phyloP scores from a whole-genome alignment of 2,329 filamentous ascomycete genomes.

The Orbilia ellipsospora region DNA sequence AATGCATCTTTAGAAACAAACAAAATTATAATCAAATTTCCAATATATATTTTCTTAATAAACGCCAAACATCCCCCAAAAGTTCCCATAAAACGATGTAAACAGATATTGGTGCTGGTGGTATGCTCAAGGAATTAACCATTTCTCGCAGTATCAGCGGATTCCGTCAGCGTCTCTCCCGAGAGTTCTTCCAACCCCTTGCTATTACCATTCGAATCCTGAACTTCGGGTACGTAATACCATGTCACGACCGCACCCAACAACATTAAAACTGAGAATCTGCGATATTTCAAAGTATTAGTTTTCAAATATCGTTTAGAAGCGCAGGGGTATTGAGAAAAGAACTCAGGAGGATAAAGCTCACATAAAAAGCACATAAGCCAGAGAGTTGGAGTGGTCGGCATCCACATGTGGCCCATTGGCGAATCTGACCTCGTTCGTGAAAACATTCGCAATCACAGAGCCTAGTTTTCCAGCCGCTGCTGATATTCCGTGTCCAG shows the following conservation, averaged over 20 bases:
- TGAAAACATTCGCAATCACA: conserved; percentile 65
- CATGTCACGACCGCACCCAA: conserved; percentile 22
- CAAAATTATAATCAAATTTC: too few species aligned
- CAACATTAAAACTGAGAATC: conserved; percentile 23
- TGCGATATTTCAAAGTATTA: not conserved
- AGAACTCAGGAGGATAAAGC: not conserved
- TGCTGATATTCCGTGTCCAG: conserved; percentile 62
- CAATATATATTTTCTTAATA: too few species aligned
- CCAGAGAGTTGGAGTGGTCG: conserved; percentile 14
- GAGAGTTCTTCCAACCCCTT: conserved; percentile 20
- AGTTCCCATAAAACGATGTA: too few species aligned
- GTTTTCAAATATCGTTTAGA: not conserved
- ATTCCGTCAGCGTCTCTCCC: too few species aligned
- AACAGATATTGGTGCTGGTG: too few species aligned
- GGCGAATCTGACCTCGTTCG: conserved; percentile 66
- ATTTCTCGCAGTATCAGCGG: too few species aligned
- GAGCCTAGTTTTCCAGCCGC: conserved; percentile 61
- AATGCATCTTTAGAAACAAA: too few species aligned
- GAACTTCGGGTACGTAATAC: conserved; percentile 23
- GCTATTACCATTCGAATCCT: conserved; percentile 17
- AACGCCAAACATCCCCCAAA: too few species aligned
- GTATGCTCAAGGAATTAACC: too few species aligned
- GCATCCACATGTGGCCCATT: conserved; percentile 17
- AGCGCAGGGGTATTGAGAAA: too few species aligned
- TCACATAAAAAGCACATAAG: conserved; percentile 21